Percentiles rank a stretch among this genome's conserved stretches.
These are phyloP conservation scores for Gynochthodes officinalis DNA, from an alignment of 257 asterid species.

Conservation along the genomic window DNA sequence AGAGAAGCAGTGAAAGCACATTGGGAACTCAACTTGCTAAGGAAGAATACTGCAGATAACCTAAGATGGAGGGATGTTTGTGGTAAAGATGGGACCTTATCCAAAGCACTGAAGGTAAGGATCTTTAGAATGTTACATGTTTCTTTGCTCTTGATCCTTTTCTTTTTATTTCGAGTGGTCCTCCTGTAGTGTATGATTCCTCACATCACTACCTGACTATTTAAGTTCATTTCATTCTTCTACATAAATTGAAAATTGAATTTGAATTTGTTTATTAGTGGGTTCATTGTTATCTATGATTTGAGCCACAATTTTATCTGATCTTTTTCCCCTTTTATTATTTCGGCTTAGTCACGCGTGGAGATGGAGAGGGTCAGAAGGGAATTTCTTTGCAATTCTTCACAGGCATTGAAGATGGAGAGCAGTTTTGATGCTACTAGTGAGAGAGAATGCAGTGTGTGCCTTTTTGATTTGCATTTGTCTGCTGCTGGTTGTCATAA, in stretches of 20 bases:
- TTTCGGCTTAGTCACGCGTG: conserved; percentile 59
- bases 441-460: conserved; percentile 94
- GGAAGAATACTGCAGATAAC: conserved; percentile 61
- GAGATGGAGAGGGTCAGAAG: conserved; percentile 75
- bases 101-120: conserved; percentile 74
- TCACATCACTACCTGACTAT: background rate
- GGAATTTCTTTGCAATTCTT: conserved; percentile 75
- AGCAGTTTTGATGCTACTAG: conserved; percentile 81
- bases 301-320: background rate
- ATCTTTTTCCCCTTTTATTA: background rate
- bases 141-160: background rate
- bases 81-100: conserved; percentile 86
- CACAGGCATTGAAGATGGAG: conserved; percentile 93
- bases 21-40: conserved; percentile 86
- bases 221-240: background rate
- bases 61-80: conserved; percentile 91
- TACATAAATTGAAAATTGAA: background rate
- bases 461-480: conserved; percentile 90
- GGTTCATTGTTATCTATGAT: background rate
- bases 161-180: background rate
- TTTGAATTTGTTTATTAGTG: background rate
- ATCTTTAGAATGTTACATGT: background rate
- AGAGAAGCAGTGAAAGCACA: conserved; percentile 95
- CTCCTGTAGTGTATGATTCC: background rate
- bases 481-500: conserved; percentile 99